Percentiles rank a stretch among this genome's conserved stretches.
Conservation (phyloP, 2,329 filamentous ascomycete genomes). For the Pseudogymnoascus sp. region DNA sequence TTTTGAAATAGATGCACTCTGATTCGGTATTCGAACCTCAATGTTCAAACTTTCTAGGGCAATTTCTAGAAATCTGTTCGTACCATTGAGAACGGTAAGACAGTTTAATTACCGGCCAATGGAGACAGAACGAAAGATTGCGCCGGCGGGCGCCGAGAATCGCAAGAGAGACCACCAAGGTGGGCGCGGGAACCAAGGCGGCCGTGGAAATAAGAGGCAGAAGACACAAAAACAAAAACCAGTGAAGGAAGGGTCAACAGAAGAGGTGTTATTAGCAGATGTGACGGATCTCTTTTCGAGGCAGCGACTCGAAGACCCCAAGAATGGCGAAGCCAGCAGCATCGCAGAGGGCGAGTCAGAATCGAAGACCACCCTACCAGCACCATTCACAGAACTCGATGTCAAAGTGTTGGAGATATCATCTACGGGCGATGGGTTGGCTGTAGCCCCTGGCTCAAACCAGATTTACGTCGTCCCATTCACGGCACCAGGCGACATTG, state of each 20-base stretch:
- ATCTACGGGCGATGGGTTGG: slow-evolving; percentile 87
- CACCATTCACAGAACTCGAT: slow-evolving; percentile 68
- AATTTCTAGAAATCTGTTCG: background rate
- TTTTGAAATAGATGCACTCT: slow-evolving; percentile 7
- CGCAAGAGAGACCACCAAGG: slow-evolving; percentile 10
- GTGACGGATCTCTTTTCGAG: slow-evolving; percentile 48
- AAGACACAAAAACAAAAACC: slow-evolving; percentile 52
- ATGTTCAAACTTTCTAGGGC: slow-evolving; percentile 3
- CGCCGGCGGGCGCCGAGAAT: slow-evolving; percentile 1
- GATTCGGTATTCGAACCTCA: background rate
- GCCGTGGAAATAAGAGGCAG: slow-evolving; percentile 37
- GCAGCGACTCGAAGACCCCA: slow-evolving; percentile 31
- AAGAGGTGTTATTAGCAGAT: slow-evolving; percentile 62
- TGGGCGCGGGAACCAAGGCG: slow-evolving; percentile 22
- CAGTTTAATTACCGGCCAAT: slow-evolving; percentile 6
- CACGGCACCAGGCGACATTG: slow-evolving; percentile 74
- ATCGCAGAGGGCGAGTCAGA: slow-evolving; percentile 22
- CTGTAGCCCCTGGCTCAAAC: slow-evolving; percentile 56
- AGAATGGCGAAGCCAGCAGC: slow-evolving; percentile 24
- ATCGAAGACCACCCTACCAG: slow-evolving; percentile 45
- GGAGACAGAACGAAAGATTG: background rate
- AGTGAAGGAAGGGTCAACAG: slow-evolving; percentile 53
- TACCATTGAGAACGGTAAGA: slow-evolving; percentile 2
- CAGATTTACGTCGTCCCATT: slow-evolving; percentile 85
- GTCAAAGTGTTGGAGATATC: slow-evolving; percentile 77